These are phyloP conservation scores for Candida hungchunana DNA, from an alignment of 805 yeast genomes.

Conservation along the genomic window DNA sequence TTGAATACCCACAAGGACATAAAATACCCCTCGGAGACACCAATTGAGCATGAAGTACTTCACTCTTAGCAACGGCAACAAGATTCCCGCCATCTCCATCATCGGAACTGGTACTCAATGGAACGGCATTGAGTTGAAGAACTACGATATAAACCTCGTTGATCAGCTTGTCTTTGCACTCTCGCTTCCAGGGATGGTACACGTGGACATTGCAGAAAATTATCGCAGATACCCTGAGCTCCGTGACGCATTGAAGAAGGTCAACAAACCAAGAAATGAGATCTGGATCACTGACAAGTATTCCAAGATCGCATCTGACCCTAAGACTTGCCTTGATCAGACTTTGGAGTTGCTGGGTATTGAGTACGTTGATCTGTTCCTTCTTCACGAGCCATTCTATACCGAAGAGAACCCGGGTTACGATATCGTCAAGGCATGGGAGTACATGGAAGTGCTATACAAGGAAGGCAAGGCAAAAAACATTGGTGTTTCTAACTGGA, in stretches of 20 bases:
- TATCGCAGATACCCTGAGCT: conserved; percentile 53
- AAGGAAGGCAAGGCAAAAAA: conserved; percentile 50
- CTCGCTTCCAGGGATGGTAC: conserved; percentile 43
- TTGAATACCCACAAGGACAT: too few species aligned
- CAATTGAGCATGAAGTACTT: conserved; percentile 10
- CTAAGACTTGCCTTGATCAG: conserved; percentile 37
- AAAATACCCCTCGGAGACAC: too few species aligned
- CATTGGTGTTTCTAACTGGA: conserved; percentile 61
- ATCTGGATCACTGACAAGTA: conserved; percentile 55
- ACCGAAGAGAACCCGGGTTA: conserved; percentile 31
- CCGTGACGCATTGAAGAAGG: conserved; percentile 40
- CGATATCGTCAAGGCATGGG: conserved; percentile 48
- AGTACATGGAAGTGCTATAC: conserved; percentile 41
- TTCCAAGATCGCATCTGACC: conserved; percentile 32
- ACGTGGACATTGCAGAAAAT: conserved; percentile 55
- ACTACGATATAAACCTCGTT: conserved; percentile 29
- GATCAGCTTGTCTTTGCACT: conserved; percentile 29
- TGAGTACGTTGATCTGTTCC: conserved; percentile 49
- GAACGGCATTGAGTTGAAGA: conserved; percentile 30
- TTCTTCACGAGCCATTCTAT: conserved; percentile 44
- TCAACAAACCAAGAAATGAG: conserved; percentile 43
- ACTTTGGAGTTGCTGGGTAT: conserved; percentile 37
- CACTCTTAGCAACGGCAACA: conserved; percentile 30
- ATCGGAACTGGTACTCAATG: conserved; percentile 61
- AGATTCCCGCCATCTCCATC: conserved; percentile 42